Evolutionary conservation across 129 eudicot genomes (phyloP).

Genomic region (Silybum marianum): DNA sequence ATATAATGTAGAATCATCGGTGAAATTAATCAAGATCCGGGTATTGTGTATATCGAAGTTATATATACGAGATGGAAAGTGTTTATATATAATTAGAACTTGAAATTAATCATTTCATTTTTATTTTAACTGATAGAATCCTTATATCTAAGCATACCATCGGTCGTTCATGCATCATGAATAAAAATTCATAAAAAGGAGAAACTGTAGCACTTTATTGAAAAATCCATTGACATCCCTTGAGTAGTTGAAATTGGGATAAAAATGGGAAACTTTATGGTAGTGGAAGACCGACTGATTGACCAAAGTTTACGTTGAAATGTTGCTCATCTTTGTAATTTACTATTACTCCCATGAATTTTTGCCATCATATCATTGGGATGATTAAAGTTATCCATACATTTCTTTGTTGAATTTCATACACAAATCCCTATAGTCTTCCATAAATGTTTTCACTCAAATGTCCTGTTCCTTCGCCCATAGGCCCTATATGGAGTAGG

Average conservation of each 20-base stretch:
- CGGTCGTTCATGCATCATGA: slow-evolving; percentile 31
- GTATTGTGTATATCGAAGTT: not conserved
- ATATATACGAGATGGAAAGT: not conserved
- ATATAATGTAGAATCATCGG: not conserved
- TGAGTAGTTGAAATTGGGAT: slow-evolving; percentile 34
- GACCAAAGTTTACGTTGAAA: slow-evolving; percentile 38
- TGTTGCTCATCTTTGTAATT: slow-evolving; percentile 17
- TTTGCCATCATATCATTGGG: slow-evolving; percentile 26
- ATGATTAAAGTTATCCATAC: slow-evolving; percentile 19
- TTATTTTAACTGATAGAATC: not conserved
- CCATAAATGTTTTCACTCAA: slow-evolving; percentile 13
- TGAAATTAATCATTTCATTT: not conserved
- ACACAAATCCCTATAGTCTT: not conserved
- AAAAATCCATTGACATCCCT: slow-evolving; percentile 26
- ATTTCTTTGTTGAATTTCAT: slow-evolving; percentile 26
- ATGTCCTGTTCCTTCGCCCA: slow-evolving; percentile 14
- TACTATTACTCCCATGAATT: slow-evolving; percentile 27
- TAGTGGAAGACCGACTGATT: slow-evolving; percentile 44
- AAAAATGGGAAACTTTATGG: slow-evolving; percentile 29
- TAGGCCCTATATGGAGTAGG: slow-evolving; percentile 18
- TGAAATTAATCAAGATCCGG: not conserved
- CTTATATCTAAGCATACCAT: not conserved
- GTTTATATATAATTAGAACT: not conserved
- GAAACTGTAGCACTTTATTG: slow-evolving; percentile 26
- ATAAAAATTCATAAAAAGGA: too few species aligned